Base-by-base conservation (phyloP, 2,329 filamentous ascomycete genomes). In the Xylariaceae sp. region DNA sequence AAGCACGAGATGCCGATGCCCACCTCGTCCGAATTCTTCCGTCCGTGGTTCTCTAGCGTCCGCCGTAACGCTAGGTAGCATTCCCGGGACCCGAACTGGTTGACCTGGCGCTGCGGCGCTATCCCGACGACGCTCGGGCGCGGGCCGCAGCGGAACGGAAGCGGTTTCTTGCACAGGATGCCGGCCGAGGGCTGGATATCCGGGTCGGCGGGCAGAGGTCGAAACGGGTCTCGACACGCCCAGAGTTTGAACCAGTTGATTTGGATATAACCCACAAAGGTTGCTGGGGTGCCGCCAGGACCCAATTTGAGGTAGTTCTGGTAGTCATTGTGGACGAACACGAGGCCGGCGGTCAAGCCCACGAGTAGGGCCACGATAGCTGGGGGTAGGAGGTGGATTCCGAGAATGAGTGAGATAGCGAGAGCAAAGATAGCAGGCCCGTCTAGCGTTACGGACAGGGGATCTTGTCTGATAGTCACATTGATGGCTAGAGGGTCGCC, bases 201-300 rank as follows among this genome's bases (percentile, higher is more conserved):
- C 1, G 79, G 73, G 4, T 84, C 80, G 1, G 83, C 65, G 2
- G 75, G 73, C 0, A 86, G 82, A 0, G 89, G 80, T 20, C 71
- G 75, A 66, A 89, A 86, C n/a, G 89, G 88, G 66, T 93, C 81
- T 5, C 85, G 82, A 3, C 95, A 79, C 37, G 84, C 82, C 77
- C 91, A 87, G 45, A 93, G 74, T 10, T 88, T 85, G 47, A 93
- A 82, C 73, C 85, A 84, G 60, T 87, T 88, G 72, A 95, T 86
- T 52, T 84, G 83, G 21, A 91, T 74, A 72, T 93, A 96, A 61
- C 90, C 91, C 4, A 74, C 61, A 42, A 89, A 82, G 0, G 89
- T 95, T 2, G 87, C 81, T 0, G 91, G 90, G 0, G 89, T 93
- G 56, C 91, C 91, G 20, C 91, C 91, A 0, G 90, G 90, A 0